Evolutionary conservation across 495 filamentous ascomycete genomes (phyloP), one percentile per base, ranked within the genome.

Genomic region (Tetracladium setigerum): DNA sequence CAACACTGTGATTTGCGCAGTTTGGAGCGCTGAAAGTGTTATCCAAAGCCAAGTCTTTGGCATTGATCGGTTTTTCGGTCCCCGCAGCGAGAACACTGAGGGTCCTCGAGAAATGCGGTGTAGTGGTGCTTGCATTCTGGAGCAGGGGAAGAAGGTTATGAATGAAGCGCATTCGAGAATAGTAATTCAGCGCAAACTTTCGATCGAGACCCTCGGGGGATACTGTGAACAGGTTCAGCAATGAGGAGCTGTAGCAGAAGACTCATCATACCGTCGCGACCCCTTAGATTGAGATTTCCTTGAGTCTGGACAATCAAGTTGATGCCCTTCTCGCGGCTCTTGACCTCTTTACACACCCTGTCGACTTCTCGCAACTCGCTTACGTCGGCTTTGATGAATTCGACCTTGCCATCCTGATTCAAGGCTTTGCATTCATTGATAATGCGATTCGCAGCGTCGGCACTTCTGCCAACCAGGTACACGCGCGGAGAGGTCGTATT

Each of bases 381-480:
- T 1, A 64, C 59, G 38, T 62, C 47, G 14, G 50, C 57, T 41
- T 58, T 47, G 15, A 64, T 13, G 32, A 64, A 64, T 22, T 46
- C 47, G 16, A 61, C 56, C 24, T 64, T 49, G 9, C 52, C 57
- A 46, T 56, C 53, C 30, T 56, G 50, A 19, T 59, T 59, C 38
- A 56, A 24, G 5, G 22, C 30, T 16, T 50, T 24, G 40, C 38
- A 58, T 30, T 68, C 62, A 40, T 66, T 57, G 31, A 70, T 67
- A 46, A 65, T 61, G 17, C 61, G 54, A 9, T 62, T 65, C 46
- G 63, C 65, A 34, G 56, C 56, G 8, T 44, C 44, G 41, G 67
- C 56, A 52, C 62, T 71, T n/a, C 72, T 52, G 15, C 68, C 68
- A 22, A 72, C 53, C 24, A 72, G 50, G 41, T 70, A 72, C 16